Conservation (phyloP, 345 rosid species). For the Microcos paniculata region DNA sequence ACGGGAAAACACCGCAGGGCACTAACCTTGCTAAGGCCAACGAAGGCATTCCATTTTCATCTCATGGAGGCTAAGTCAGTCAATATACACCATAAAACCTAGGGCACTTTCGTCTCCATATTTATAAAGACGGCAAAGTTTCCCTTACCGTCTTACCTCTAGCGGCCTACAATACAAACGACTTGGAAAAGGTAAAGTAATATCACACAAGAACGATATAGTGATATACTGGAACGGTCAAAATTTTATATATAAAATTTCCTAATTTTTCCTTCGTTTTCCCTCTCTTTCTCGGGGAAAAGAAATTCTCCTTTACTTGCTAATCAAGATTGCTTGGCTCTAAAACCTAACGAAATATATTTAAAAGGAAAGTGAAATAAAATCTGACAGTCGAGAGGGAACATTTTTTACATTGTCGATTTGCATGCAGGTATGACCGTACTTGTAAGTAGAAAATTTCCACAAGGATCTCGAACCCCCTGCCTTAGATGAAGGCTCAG, state of each 20-base stretch:
- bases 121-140: not conserved
- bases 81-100: not conserved
- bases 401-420: not conserved
- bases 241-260: too few relatives aligned
- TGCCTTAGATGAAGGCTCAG: too few relatives aligned
- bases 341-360: not conserved
- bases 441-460: too few relatives aligned
- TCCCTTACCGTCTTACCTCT: too few relatives aligned
- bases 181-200: too few relatives aligned
- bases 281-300: not conserved
- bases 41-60: not conserved
- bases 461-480: too few relatives aligned
- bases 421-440: conserved; percentile 2
- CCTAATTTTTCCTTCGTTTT: not conserved
- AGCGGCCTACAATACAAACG: not conserved
- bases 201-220: too few relatives aligned
- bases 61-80: not conserved
- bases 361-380: not conserved
- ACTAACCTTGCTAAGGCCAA: not conserved
- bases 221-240: too few relatives aligned
- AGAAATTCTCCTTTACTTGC: not conserved
- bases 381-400: not conserved
- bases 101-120: not conserved
- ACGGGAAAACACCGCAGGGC: not conserved
- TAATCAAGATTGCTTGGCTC: not conserved